Evolutionary conservation across 2,329 filamentous ascomycete genomes (phyloP), one percentile per base, ranked within the genome.

Genomic region (Phialemonium atrogriseum): DNA sequence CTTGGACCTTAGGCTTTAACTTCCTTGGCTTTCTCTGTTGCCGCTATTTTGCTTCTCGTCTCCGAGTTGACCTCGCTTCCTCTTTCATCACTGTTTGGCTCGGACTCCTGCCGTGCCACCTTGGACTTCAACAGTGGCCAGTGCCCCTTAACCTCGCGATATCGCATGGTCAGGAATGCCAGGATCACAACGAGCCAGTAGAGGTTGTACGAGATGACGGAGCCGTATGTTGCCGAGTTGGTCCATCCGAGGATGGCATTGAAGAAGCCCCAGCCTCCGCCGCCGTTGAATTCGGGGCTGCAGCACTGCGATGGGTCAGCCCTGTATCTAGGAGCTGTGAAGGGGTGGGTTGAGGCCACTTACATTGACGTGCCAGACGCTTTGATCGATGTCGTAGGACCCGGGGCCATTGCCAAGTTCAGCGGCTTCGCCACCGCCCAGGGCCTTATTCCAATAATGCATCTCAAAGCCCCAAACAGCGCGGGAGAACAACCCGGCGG

Each of bases 191-290:
- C 65, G 30, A 91, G 58, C 87, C 86, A 94, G 62, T 94, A 94
- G 11, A 89, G 36, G 52, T 91, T 93, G 62, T 94, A 94, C 2
- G 82, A 78, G 40, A 94, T 77, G 41, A 94, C 81, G 1, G 84
- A 88, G 31, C 86, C 85, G 47, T 89, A 87, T 2, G 86, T 93
- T 5, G 84, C 87, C 10, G 82, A 85, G 61, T 94, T 94, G 39
- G 77, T 73, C 87, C 87, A 94, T 36, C 87, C 86, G 9, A 94
- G 66, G 32, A 94, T 68, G 36, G 84, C 77, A 47, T 93, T 89
- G 66, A 94, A 86, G 43, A 94, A 77, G 34, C 84, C 84, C 86
- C 85, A 94, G 26, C 82, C 84, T 22, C 80, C 77, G 28, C 80
- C 80, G 17, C 82, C 80, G 40, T 84, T 78, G 23, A 79, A 57